Evolutionary conservation across 495 filamentous ascomycete species (phyloP).

Genomic region (Hyaloscypha bicolor): DNA sequence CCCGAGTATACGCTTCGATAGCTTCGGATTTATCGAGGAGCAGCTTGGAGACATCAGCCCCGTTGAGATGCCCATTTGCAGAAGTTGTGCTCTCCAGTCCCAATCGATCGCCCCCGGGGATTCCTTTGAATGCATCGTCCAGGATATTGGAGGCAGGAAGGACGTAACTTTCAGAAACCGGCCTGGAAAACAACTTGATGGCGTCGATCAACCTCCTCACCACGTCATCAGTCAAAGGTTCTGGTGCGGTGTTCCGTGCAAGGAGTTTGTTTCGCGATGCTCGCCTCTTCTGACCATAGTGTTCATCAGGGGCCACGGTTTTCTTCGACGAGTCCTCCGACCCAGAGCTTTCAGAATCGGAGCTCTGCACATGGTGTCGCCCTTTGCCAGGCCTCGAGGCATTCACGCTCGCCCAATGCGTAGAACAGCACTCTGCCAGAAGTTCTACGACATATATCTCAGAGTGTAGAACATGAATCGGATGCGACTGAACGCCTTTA

Average conservation of each 20-base stretch:
- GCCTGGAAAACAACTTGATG: constrained; percentile 32
- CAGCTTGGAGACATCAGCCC: constrained; percentile 36
- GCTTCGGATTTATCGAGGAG: constrained; percentile 32
- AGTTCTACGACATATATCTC: constrained; percentile 62
- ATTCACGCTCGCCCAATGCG: constrained; percentile 53
- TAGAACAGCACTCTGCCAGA: constrained; percentile 63
- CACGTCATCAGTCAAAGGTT: constrained; percentile 26
- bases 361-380: constrained; percentile 26
- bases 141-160: constrained; percentile 32
- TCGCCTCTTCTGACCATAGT: constrained; percentile 18
- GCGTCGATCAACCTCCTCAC: constrained; percentile 29
- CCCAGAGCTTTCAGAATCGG: constrained; percentile 31
- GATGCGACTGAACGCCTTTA: constrained; percentile 46
- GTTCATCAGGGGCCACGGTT: not conserved
- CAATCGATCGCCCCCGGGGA: constrained; percentile 27
- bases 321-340: constrained; percentile 31
- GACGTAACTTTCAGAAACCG: constrained; percentile 34
- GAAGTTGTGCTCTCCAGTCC: constrained; percentile 1
- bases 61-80: constrained; percentile 23
- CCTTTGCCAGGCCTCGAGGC: constrained; percentile 12
- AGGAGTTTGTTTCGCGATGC: constrained; percentile 25
- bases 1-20: constrained; percentile 50
- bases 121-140: constrained; percentile 37
- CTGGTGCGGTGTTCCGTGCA: constrained; percentile 21
- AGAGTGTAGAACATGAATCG: constrained; percentile 57